Base-by-base conservation (phyloP, 306 rosid species). In the Mimosa bimucronata region DNA sequence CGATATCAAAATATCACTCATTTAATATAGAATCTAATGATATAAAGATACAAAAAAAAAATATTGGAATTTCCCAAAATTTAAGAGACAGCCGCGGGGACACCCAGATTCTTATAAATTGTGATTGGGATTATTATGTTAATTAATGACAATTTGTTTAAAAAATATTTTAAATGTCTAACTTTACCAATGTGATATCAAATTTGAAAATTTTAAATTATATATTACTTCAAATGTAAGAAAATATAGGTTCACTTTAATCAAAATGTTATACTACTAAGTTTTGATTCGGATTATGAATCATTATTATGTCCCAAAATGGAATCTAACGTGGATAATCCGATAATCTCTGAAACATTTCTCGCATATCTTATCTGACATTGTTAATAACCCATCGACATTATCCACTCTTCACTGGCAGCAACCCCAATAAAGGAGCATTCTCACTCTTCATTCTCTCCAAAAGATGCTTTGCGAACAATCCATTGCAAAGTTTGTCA, bases 401-500 rank as follows among this genome's bases (percentile, higher is more conserved):
- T 34, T 34, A 34, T 34, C 38, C 38, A 34, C 38, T 34, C 38
- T 34, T 34, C 38, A 0, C 38, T 34, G 38, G 38, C 38, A 34
- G 5, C 38, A 34, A 34, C 38, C 38, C 38, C 38, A 34, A 34
- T 6, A 34, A 34, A 34, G 38, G 5, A 34, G 38, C 38, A 2
- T 34, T 34, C 38, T 34, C 38, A 34, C 38, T 34, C 38, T 85
- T 89, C 44, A 52, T 89, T 11, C 62, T 76, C 1, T 84, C 91
- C 66, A 90, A 78, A 82, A 84, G 81, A 29, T 90, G 34, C 87
- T 88, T 18, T 91, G 93, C 78, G 72, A 77, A 64, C 92, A 97
- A 23, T 88, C 92, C 15, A 84, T 73, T 11, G 98, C 94, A 9
- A 89, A 85, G 75, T 62, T 86, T 65, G 75, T 94, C 52, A 80